Conservation (phyloP, 257 asterid genomes). For the Agastache rugosa region DNA sequence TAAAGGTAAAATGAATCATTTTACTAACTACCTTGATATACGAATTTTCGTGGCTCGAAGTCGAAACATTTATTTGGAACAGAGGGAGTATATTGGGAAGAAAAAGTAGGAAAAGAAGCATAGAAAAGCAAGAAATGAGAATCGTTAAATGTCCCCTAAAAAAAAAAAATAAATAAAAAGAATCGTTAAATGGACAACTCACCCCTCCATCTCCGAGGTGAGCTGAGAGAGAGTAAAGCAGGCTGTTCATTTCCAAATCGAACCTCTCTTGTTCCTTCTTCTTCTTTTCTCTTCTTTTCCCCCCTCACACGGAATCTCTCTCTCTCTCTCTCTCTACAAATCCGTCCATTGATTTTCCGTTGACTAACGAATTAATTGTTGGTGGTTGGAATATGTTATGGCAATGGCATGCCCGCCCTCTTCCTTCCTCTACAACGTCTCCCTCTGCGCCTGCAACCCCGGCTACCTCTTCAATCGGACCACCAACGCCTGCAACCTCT, state of each 20-base stretch:
- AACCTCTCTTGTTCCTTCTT: slow-evolving; percentile 10
- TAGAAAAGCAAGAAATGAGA: too few species aligned
- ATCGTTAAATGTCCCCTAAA: too few species aligned
- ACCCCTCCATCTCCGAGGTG: background rate
- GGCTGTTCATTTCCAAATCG: slow-evolving; percentile 15
- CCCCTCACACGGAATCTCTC: background rate
- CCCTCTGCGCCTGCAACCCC: slow-evolving; percentile 78
- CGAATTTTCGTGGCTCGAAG: too few species aligned
- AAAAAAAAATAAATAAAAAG: too few species aligned
- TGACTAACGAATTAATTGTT: background rate
- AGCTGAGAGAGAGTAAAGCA: background rate
- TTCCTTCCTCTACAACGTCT: slow-evolving; percentile 67
- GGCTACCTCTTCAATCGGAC: slow-evolving; percentile 56
- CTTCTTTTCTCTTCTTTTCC: background rate
- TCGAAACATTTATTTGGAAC: too few species aligned
- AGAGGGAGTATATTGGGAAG: too few species aligned
- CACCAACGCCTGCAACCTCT: slow-evolving; percentile 55
- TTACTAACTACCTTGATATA: too few species aligned
- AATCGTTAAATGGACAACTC: background rate
- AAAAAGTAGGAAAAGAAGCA: too few species aligned
- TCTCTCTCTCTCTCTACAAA: background rate
- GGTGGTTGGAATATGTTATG: slow-evolving; percentile 30
- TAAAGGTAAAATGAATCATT: too few species aligned
- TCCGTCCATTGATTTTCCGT: background rate
- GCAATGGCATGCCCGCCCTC: slow-evolving; percentile 63